A percentile compares a stretch with the other conserved stretches of the same genome.
Evolutionary conservation across 257 asterid genomes (phyloP).

Genomic region (Solanum gracilifrons): DNA sequence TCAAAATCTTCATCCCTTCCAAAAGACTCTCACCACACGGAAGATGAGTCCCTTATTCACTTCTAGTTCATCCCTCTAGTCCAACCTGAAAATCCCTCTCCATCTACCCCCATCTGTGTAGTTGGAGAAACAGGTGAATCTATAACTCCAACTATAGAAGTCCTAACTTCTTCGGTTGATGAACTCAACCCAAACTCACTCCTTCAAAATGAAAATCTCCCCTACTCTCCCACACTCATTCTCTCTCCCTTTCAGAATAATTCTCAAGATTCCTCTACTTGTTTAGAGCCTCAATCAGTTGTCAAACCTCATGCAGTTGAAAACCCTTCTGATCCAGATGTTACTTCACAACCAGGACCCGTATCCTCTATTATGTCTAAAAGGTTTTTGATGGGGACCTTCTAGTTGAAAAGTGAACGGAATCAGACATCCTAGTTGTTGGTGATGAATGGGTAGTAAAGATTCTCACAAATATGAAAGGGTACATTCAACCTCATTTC

Average conservation of each 20-base stretch:
- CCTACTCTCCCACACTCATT: neutral
- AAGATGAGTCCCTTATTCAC: neutral
- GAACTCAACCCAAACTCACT: neutral
- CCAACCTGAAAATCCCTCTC: neutral
- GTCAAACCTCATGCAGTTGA: no score
- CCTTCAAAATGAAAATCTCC: neutral
- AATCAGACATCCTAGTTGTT: neutral
- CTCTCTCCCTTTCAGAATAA: neutral
- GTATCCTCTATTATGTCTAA: neutral
- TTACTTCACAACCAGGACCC: neutral
- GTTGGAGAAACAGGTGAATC: neutral
- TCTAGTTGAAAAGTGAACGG: neutral
- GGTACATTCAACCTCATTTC: neutral
- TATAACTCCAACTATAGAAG: neutral
- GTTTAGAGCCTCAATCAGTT: no score
- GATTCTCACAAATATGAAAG: no score
- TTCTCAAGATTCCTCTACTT: neutral
- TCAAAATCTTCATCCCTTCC: neutral
- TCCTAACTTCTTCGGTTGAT: neutral
- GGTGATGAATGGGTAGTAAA: neutral
- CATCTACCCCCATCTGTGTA: neutral
- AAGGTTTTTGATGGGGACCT: no score
- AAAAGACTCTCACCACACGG: neutral
- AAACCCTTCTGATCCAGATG: neutral
- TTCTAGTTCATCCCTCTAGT: neutral